Percentiles rank a stretch among this genome's conserved stretches.
phyloP scores from a whole-genome alignment of 805 yeast genomes.

The Zygoascus ofunaensis region DNA sequence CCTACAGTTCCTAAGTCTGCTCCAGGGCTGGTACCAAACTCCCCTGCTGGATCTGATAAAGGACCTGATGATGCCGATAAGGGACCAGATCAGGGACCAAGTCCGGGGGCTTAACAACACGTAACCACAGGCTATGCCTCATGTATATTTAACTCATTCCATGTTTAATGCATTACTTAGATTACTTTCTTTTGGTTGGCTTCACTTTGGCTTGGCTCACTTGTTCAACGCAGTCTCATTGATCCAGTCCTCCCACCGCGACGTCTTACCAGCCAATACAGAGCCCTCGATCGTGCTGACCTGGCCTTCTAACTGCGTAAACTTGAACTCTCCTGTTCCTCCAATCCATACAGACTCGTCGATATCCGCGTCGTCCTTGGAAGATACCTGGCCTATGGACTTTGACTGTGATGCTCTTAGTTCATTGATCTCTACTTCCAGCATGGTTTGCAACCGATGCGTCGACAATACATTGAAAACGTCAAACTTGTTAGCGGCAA shows the following conservation, averaged over 20 bases:
- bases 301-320: constrained; percentile 63
- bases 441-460: constrained; percentile 43
- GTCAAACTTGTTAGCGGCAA: constrained; percentile 83
- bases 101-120: no score
- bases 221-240: constrained; percentile 59
- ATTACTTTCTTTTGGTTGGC: neutral
- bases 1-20: constrained; percentile 28
- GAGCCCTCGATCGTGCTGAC: constrained; percentile 59
- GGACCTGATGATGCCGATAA: neutral
- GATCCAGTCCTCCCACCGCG: constrained; percentile 69
- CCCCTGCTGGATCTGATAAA: neutral
- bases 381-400: constrained; percentile 37
- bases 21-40: neutral
- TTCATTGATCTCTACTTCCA: constrained; percentile 57
- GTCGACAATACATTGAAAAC: constrained; percentile 74
- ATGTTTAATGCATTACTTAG: neutral
- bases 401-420: constrained; percentile 42
- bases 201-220: neutral
- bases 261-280: constrained; percentile 46
- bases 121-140: no score
- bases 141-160: neutral
- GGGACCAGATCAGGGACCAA: no score
- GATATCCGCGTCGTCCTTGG: constrained; percentile 32
- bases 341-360: constrained; percentile 38
- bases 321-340: constrained; percentile 41